Evolutionary conservation across 257 asterid genomes (phyloP).

Genomic region (Galeopsis tetrahit): DNA sequence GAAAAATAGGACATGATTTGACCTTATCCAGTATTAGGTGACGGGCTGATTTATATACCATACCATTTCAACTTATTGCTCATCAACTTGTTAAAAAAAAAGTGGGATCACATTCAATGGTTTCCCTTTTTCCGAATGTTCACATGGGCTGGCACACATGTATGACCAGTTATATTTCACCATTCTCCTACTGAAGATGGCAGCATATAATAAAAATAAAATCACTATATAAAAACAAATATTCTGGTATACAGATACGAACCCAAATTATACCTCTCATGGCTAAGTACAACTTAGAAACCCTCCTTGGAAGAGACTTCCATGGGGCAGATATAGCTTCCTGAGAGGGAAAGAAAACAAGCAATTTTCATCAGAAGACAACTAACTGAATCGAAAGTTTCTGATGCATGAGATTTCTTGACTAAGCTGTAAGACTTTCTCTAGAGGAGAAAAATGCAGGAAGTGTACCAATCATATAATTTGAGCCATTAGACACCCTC

Average conservation of each 20-base stretch:
- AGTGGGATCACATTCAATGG: not conserved
- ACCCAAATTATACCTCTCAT: conserved; percentile 72
- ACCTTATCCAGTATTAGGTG: conserved; percentile 8
- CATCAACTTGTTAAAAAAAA: conserved; percentile 1
- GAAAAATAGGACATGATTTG: not conserved
- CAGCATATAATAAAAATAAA: not conserved
- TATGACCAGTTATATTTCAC: not conserved
- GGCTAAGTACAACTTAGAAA: conserved; percentile 82
- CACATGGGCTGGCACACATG: conserved; percentile 4
- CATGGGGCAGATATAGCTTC: conserved; percentile 89
- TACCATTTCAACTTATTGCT: not conserved
- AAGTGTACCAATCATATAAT: conserved; percentile 7
- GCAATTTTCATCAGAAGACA: conserved; percentile 30
- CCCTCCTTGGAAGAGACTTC: conserved; percentile 82
- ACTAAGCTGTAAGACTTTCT: not conserved
- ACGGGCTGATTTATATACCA: not conserved
- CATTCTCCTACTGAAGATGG: not conserved
- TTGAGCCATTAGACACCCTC: conserved; percentile 13
- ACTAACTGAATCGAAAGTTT: conserved; percentile 5
- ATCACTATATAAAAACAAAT: not conserved
- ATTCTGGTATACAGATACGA: conserved; percentile 13
- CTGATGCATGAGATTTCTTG: not conserved
- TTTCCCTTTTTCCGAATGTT: not conserved
- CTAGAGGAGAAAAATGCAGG: not conserved
- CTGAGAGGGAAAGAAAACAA: conserved; percentile 43